Evolutionary conservation across 495 filamentous ascomycete species (phyloP), one percentile per base, ranked within the genome.

Genomic region (Lasiosphaeria miniovina): DNA sequence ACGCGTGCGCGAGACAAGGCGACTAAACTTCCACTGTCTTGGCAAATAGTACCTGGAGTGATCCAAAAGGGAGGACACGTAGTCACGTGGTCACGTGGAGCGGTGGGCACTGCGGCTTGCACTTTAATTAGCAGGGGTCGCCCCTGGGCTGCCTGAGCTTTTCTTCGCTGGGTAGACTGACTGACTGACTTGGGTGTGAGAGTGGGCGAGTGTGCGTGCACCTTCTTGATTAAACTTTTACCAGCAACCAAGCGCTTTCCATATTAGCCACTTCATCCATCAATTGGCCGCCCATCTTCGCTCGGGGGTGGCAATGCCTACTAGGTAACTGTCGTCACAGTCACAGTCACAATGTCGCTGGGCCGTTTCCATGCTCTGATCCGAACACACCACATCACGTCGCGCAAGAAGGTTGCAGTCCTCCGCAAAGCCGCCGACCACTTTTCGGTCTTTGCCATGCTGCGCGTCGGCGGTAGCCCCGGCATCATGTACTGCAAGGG

Each of bases 401-500:
- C 88, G 9, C 88, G 88, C 50, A 90, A 89, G 59, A 92, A 92
- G 68, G 81, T 92, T 15, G 78, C 82, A 10, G 79, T 80, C 11
- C 75, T 91, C 24, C 84, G 82, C 65, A 82, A 84, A 54, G 85
- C 86, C 4, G 85, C 89, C 3, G 73, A 80, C 43, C 71, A 78
- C 12, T 71, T 80, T 62, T 68, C 77, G 59, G 81, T 84, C 66
- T 80, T 78, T 36, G 86, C 84, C 3, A 79, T 91, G 11, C 77
- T 90, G 3, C 81, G 88, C 35, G 86, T 79, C 52, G 86, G 88
- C 4, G 82, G 84, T 4, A 82, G 79, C 49, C 88, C 89, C 0
- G 89, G 88, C 8, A 86, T 91, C 61, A 90, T 92, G 87, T 89
- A 91, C 69, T 88, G 86, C 49, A 86, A 90, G 68, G 85, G 84